Percentiles rank a stretch among this genome's conserved stretches.
Conservation (phyloP, 495 filamentous ascomycete genomes). For the Coniosporium apollinis region DNA sequence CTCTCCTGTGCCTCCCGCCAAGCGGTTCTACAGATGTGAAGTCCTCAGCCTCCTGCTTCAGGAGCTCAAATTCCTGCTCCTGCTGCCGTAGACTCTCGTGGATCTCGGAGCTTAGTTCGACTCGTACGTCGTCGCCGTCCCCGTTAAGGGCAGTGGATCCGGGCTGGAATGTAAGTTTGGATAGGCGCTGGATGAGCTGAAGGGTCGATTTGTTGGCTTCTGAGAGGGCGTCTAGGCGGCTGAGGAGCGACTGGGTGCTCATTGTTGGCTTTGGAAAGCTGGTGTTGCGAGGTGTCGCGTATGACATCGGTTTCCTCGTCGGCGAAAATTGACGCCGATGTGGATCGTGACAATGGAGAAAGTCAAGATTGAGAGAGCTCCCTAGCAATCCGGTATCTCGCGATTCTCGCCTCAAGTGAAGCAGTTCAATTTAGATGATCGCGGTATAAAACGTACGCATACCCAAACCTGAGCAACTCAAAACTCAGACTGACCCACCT, state of each 20-base stretch:
- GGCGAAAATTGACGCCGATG: too few species aligned
- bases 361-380: too few species aligned
- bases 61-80: conserved; percentile 70
- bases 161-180: conserved; percentile 47
- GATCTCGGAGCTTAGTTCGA: conserved; percentile 73
- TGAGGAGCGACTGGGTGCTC: conserved; percentile 43
- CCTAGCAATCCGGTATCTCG: too few species aligned
- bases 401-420: too few species aligned
- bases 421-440: too few species aligned
- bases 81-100: conserved; percentile 66
- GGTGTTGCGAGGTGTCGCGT: too few species aligned
- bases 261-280: too few species aligned
- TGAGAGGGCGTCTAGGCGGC: conserved; percentile 50
- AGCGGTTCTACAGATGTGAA: conserved; percentile 25
- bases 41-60: conserved; percentile 64
- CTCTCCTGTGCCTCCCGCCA: conserved; percentile 26
- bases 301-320: too few species aligned
- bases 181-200: conserved; percentile 59
- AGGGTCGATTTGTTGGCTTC: conserved; percentile 49
- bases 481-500: too few species aligned
- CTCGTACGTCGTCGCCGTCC: conserved; percentile 43
- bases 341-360: too few species aligned
- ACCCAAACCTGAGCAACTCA: too few species aligned
- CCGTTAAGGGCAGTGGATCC: conserved; percentile 36
- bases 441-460: too few species aligned